phyloP scores from a whole-genome alignment of 2,329 filamentous ascomycete species.

The Alternaria alternata region DNA sequence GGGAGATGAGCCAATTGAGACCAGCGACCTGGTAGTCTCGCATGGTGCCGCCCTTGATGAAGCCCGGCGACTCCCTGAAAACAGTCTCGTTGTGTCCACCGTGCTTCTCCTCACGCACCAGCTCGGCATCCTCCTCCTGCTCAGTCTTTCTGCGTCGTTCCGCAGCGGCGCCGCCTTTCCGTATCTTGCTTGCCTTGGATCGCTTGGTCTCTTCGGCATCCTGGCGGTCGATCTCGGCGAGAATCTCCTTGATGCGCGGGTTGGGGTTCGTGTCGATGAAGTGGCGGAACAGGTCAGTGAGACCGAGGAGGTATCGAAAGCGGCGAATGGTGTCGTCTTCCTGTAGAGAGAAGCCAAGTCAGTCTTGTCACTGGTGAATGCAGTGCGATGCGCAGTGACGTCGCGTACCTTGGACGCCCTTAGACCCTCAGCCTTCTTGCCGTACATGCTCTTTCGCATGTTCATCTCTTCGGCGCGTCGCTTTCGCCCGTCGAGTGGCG shows the following conservation, averaged over 20 bases:
- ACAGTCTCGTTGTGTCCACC: constrained; percentile 81
- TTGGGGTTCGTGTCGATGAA: constrained; percentile 99
- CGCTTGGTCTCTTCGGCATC: constrained; percentile 76
- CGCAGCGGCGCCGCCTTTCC: constrained; percentile 83
- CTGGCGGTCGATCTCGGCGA: constrained; percentile 92
- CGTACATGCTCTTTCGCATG: constrained; percentile 89
- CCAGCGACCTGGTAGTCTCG: constrained; percentile 96
- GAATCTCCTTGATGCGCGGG: constrained; percentile 91
- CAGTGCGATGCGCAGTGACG: constrained; percentile 1
- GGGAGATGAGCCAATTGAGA: constrained; percentile 95
- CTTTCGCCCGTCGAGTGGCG: constrained; percentile 77
- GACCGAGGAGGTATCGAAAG: constrained; percentile 91
- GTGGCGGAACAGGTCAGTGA: constrained; percentile 97
- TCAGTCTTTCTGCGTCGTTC: constrained; percentile 88
- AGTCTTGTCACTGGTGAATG: constrained; percentile 2
- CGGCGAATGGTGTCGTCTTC: constrained; percentile 94
- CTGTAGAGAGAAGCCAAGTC: constrained; percentile 55
- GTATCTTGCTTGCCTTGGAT: constrained; percentile 75
- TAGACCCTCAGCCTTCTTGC: constrained; percentile 90
- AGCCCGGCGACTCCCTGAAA: constrained; percentile 93
- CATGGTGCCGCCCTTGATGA: constrained; percentile 84
- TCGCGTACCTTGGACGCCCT: constrained; percentile 85
- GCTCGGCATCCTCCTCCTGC: constrained; percentile 95
- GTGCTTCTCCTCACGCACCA: constrained; percentile 83
- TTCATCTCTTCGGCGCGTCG: constrained; percentile 86